phyloP scores from a whole-genome alignment of 2,329 filamentous ascomycete genomes.

The Cercospora canescens region DNA sequence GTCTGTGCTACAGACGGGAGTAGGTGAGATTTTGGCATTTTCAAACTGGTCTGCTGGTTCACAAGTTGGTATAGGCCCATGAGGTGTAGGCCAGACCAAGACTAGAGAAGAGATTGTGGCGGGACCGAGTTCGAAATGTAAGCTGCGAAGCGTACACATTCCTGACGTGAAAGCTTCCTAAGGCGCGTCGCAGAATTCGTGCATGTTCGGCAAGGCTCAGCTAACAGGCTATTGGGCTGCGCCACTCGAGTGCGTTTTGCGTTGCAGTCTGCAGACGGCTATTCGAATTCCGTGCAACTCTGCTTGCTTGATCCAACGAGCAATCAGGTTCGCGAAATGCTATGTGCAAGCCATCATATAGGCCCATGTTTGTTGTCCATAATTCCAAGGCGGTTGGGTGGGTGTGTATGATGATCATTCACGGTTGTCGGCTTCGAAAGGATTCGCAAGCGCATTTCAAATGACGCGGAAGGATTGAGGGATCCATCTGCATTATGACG shows the following conservation, averaged over 20 bases:
- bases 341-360: not conserved
- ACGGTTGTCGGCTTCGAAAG: not conserved
- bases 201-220: not conserved
- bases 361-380: not conserved
- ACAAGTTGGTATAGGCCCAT: not conserved
- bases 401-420: not conserved
- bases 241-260: not conserved
- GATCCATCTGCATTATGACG: not conserved
- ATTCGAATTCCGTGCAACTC: not conserved
- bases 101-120: not conserved
- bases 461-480: not conserved
- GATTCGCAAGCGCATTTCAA: not conserved
- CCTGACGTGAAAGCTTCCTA: not conserved
- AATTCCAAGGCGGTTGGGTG: not conserved
- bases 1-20: not conserved
- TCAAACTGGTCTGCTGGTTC: not conserved
- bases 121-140: not conserved
- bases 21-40: not conserved
- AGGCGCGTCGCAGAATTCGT: not conserved
- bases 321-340: not conserved
- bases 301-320: not conserved
- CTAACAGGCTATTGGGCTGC: not conserved
- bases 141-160: not conserved
- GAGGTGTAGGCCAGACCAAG: not conserved
- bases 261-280: not conserved